Evolutionary conservation across 768 basidiomycete genomes (phyloP).

Genomic region (Boletus sp.): DNA sequence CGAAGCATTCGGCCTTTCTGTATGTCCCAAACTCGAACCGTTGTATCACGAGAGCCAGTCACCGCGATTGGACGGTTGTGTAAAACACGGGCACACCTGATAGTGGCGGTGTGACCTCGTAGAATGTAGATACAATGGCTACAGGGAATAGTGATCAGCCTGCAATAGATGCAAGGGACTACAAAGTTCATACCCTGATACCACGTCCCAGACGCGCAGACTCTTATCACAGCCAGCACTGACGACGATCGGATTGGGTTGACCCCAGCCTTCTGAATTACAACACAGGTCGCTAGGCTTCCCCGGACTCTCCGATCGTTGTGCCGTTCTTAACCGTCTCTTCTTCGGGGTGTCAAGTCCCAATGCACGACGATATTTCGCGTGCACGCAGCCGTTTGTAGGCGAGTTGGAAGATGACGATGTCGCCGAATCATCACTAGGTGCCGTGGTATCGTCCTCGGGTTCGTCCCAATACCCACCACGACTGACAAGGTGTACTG

Average conservation of each 20-base stretch:
- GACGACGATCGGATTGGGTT: constrained; percentile 76
- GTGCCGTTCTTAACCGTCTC: constrained; percentile 20
- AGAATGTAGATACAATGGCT: constrained; percentile 75
- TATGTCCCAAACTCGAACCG: constrained; percentile 91
- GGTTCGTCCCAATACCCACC: constrained; percentile 46
- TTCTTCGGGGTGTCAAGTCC: constrained; percentile 38
- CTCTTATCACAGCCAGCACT: constrained; percentile 92
- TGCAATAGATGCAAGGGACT: neutral
- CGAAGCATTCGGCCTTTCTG: constrained; percentile 67
- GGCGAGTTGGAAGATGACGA: neutral
- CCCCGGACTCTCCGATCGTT: constrained; percentile 17
- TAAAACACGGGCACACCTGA: constrained; percentile 85
- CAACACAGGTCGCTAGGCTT: constrained; percentile 54
- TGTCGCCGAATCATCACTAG: constrained; percentile 4
- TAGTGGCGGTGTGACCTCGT: constrained; percentile 83
- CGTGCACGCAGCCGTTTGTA: constrained; percentile 25
- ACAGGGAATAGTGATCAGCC: constrained; percentile 1
- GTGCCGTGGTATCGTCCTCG: constrained; percentile 4
- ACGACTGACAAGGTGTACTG: constrained; percentile 70
- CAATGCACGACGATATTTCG: constrained; percentile 45
- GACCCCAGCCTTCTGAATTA: constrained; percentile 86
- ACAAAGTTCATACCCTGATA: constrained; percentile 60
- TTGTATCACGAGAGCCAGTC: constrained; percentile 83
- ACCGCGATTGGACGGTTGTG: constrained; percentile 87
- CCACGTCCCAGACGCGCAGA: constrained; percentile 89